Evolutionary conservation across 192 early-diverging fungal genomes (phyloP).

Genomic region (Kappamyces sp.): DNA sequence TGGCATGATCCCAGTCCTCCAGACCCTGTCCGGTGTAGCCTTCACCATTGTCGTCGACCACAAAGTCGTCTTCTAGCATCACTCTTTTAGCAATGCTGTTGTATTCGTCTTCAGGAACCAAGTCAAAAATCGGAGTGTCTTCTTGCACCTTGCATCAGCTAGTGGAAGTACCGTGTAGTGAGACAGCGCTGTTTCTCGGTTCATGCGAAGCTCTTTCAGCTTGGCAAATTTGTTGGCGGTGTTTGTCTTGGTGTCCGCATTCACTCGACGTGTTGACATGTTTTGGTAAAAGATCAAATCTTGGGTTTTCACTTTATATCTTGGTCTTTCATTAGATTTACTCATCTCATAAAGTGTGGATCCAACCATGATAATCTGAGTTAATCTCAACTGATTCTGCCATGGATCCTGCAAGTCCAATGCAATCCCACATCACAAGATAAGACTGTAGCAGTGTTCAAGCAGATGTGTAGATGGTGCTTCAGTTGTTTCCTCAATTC

Average conservation of each 20-base stretch:
- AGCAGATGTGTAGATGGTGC: too few relatives aligned
- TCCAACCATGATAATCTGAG: too few relatives aligned
- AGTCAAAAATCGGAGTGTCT: constrained; percentile 18
- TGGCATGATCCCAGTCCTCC: constrained; percentile 46
- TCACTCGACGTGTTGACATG: constrained; percentile 11
- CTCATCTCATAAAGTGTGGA: too few relatives aligned
- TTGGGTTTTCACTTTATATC: too few relatives aligned
- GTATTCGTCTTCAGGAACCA: constrained; percentile 26
- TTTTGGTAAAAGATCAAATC: too few relatives aligned
- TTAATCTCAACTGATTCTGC: too few relatives aligned
- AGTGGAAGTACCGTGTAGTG: neutral
- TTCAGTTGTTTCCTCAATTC: too few relatives aligned
- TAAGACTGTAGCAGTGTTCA: too few relatives aligned
- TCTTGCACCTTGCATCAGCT: constrained; percentile 4
- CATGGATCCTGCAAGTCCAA: too few relatives aligned
- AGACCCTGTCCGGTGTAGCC: constrained; percentile 58
- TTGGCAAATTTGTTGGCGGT: neutral
- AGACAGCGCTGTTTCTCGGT: neutral
- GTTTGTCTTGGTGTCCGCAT: neutral
- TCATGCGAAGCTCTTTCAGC: neutral
- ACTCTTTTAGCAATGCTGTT: constrained; percentile 17
- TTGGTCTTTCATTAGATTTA: too few relatives aligned
- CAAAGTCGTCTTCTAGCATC: constrained; percentile 27
- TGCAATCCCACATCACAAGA: too few relatives aligned
- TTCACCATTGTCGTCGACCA: constrained; percentile 60